A percentile compares a stretch with the other conserved stretches of the same genome.
Conservation (phyloP, 176 grass and related monocot genomes). For the Phoenix dactylifera region DNA sequence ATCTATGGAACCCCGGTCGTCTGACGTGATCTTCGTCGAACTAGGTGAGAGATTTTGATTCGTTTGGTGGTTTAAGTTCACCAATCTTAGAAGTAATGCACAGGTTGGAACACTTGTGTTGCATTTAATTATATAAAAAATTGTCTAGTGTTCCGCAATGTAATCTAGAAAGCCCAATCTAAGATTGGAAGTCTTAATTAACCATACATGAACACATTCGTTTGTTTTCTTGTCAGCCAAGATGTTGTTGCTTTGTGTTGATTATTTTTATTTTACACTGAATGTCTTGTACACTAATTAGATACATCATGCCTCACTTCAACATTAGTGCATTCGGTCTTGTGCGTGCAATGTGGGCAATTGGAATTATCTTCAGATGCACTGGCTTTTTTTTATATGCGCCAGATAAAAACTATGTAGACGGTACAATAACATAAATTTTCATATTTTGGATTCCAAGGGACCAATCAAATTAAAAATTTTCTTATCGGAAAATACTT, state of each 20-base stretch:
- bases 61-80: slow-evolving; percentile 71
- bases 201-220: background rate
- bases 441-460: no score
- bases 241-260: background rate
- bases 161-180: background rate
- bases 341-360: no score
- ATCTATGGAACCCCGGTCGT: background rate
- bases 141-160: slow-evolving; percentile 1
- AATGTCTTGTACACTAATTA: no score
- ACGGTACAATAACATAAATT: no score
- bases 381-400: no score
- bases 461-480: no score
- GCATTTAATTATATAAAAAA: background rate
- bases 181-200: slow-evolving; percentile 5
- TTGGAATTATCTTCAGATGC: no score
- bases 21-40: background rate
- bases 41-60: background rate
- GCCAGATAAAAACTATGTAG: no score
- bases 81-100: slow-evolving; percentile 50
- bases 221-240: slow-evolving; percentile 8
- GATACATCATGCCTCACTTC: no score
- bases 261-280: no score
- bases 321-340: no score
- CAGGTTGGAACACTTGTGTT: slow-evolving; percentile 4
- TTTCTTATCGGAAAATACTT: no score